These are phyloP conservation scores for Passalora sequoiae DNA, from an alignment of 2,329 filamentous ascomycete genomes.

Conservation along the genomic window DNA sequence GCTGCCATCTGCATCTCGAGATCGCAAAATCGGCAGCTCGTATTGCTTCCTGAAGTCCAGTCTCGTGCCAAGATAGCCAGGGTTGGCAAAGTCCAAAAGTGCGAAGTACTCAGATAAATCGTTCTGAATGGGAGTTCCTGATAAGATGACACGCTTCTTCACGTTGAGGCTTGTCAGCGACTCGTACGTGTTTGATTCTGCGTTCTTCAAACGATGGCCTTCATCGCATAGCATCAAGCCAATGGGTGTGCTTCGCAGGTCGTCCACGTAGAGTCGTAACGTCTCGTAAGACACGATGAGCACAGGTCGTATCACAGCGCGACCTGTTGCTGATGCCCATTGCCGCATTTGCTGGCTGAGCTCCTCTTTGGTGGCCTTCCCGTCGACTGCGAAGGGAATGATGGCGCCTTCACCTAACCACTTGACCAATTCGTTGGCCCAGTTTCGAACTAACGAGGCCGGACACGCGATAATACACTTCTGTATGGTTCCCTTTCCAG, in stretches of 20 bases:
- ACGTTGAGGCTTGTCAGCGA: conserved; percentile 89
- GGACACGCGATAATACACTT: conserved; percentile 97
- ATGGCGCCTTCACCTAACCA: conserved; percentile 93
- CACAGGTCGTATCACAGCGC: conserved; percentile 81
- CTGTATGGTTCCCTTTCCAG: conserved; percentile 88
- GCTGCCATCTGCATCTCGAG: conserved; percentile 82
- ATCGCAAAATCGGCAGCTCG: conserved; percentile 85
- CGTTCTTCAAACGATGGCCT: conserved; percentile 93
- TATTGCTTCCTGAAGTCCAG: conserved; percentile 90
- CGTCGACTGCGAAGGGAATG: conserved; percentile 90
- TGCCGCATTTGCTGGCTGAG: conserved; percentile 84
- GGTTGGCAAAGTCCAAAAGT: conserved; percentile 93
- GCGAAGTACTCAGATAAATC: conserved; percentile 98
- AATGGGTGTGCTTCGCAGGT: conserved; percentile 83
- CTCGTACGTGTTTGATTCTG: conserved; percentile 89
- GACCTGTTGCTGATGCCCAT: conserved; percentile 89
- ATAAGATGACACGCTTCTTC: conserved; percentile 84
- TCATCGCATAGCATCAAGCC: conserved; percentile 93
- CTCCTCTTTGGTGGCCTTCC: conserved; percentile 92
- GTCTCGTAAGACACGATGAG: conserved; percentile 99
- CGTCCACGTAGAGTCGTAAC: conserved; percentile 80
- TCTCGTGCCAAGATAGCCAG: conserved; percentile 80
- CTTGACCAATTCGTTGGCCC: conserved; percentile 94
- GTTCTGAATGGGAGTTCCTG: conserved; percentile 96
- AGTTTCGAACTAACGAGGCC: conserved; percentile 92